These are phyloP conservation scores for Tieghemostelium lacteum DNA, from an alignment of 78 protist species.

Conservation along the genomic window DNA sequence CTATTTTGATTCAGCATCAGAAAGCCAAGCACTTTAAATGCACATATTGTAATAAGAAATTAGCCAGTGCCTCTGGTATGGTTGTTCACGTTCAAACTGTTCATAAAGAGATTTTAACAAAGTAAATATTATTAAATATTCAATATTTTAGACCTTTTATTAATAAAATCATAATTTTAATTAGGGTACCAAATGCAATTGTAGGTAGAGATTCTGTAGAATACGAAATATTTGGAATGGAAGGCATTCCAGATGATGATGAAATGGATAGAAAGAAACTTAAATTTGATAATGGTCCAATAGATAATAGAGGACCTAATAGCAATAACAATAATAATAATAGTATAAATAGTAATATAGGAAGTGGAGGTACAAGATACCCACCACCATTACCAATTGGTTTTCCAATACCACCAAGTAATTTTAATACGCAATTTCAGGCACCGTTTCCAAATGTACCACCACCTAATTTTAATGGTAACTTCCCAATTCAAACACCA, in stretches of 20 bases:
- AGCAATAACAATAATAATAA: too few relatives aligned
- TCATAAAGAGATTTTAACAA: conserved; percentile 85
- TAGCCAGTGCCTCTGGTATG: conserved; percentile 87
- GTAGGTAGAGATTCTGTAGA: conserved; percentile 86
- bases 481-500: too few relatives aligned
- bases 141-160: too few relatives aligned
- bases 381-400: not conserved
- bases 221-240: conserved; percentile 90
- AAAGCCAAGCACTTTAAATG: conserved; percentile 93
- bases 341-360: not conserved
- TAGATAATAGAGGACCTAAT: not conserved
- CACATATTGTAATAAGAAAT: conserved; percentile 75
- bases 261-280: not conserved
- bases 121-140: conserved; percentile 24
- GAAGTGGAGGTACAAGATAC: not conserved
- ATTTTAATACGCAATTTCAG: not conserved
- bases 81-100: conserved; percentile 87
- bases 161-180: too few relatives aligned
- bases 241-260: conserved; percentile 88
- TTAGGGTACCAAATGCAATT: conserved; percentile 85
- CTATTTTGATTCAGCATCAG: conserved; percentile 89
- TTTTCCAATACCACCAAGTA: not conserved
- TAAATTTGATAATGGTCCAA: not conserved
- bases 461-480: not conserved
- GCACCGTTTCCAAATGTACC: conserved; percentile 3